Evolutionary conservation across 441 rosid species (phyloP).

Genomic region (Populus hybrid): DNA sequence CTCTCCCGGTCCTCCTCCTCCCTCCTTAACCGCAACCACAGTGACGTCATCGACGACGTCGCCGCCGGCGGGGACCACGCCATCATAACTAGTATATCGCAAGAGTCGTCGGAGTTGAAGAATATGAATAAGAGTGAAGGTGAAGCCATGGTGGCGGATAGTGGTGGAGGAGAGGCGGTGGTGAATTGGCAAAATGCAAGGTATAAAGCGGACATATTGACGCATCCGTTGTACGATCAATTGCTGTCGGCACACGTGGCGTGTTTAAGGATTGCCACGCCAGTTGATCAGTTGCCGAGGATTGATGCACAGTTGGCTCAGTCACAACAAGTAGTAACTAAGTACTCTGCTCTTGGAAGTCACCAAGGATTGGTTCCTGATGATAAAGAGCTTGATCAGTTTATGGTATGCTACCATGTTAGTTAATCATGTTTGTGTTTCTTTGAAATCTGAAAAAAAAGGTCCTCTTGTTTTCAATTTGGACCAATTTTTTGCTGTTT

Average conservation of each 20-base stretch:
- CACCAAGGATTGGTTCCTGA: conserved; percentile 62
- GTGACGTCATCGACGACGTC: conserved; percentile 65
- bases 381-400: conserved; percentile 95
- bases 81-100: conserved; percentile 47
- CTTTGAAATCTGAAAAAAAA: not conserved
- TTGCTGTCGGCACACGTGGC: conserved; percentile 91
- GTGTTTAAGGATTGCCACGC: conserved; percentile 91
- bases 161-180: conserved; percentile 49
- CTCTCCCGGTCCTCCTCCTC: conserved; percentile 51
- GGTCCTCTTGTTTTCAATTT: no score
- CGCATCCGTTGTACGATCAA: conserved; percentile 93
- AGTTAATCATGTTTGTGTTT: not conserved
- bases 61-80: conserved; percentile 27
- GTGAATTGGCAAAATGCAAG: conserved; percentile 90
- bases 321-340: conserved; percentile 86
- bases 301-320: conserved; percentile 96
- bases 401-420: conserved; percentile 57
- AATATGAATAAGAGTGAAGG: conserved; percentile 45
- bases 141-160: conserved; percentile 25
- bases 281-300: conserved; percentile 95
- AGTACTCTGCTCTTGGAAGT: conserved; percentile 74
- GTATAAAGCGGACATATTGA: conserved; percentile 76
- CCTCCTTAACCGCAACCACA: conserved; percentile 41
- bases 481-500: not conserved
- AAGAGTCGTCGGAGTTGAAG: conserved; percentile 53